phyloP scores from a whole-genome alignment of 2,329 filamentous ascomycete genomes.

The Diaporthe sp. region DNA sequence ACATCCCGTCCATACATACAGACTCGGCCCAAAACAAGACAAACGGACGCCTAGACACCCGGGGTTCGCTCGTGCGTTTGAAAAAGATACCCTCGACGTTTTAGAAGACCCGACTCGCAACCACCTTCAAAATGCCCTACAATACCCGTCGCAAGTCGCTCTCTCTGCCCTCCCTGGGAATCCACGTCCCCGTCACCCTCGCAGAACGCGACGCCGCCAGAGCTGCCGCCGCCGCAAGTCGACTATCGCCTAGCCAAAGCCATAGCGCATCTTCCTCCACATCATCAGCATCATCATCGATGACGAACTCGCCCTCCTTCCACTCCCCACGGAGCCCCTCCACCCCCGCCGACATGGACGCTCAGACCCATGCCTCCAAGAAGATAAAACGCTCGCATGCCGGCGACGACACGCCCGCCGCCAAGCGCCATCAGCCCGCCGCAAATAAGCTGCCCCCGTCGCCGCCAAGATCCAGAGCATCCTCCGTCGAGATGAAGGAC shows the following conservation, averaged over 20 bases:
- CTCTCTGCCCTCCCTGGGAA: conserved; percentile 92
- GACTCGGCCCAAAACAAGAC: conserved; percentile 18
- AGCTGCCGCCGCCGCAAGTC: conserved; percentile 58
- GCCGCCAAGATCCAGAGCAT: conserved; percentile 62
- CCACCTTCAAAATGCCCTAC: conserved; percentile 80
- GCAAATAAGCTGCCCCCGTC: conserved; percentile 88
- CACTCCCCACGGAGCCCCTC: conserved; percentile 44
- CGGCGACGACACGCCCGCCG: conserved; percentile 53
- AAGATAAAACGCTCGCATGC: conserved; percentile 85
- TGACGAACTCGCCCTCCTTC: conserved; percentile 49
- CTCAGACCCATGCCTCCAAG: conserved; percentile 65
- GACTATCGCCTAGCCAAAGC: conserved; percentile 51
- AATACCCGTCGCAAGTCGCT: conserved; percentile 97
- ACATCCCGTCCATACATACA: not conserved
- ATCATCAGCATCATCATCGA: conserved; percentile 50
- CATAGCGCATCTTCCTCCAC: conserved; percentile 43
- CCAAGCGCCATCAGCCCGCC: conserved; percentile 54
- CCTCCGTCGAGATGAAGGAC: conserved; percentile 58
- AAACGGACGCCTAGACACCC: conserved; percentile 17
- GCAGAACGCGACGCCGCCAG: conserved; percentile 69
- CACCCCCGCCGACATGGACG: conserved; percentile 36
- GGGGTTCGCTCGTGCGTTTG: conserved; percentile 23
- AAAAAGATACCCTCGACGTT: conserved; percentile 25
- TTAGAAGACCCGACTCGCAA: conserved; percentile 17
- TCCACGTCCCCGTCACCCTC: conserved; percentile 82